Evolutionary conservation across 768 basidiomycete genomes (phyloP).

Genomic region (Phaffia australis): DNA sequence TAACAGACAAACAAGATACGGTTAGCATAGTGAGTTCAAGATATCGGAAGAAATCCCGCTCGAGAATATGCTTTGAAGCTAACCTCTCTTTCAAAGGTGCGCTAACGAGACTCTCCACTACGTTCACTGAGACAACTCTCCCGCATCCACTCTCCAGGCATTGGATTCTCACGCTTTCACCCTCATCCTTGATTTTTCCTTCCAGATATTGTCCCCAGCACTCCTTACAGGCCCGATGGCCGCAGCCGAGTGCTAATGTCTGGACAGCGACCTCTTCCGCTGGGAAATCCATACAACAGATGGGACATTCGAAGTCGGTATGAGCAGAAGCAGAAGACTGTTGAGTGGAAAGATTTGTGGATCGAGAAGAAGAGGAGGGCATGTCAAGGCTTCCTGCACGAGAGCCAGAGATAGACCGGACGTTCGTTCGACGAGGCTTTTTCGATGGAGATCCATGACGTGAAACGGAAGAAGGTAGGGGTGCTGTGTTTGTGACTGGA

Average conservation of each 20-base stretch:
- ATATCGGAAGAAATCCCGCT: not conserved
- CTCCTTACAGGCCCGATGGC: slow-evolving; percentile 67
- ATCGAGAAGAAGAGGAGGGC: slow-evolving; percentile 3
- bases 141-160: slow-evolving; percentile 42
- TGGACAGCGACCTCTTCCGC: slow-evolving; percentile 53
- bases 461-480: slow-evolving; percentile 31
- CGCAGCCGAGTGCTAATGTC: slow-evolving; percentile 64
- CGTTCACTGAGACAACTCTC: slow-evolving; percentile 39
- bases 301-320: slow-evolving; percentile 71
- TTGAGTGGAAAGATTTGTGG: not conserved
- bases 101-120: slow-evolving; percentile 44
- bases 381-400: slow-evolving; percentile 27
- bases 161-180: slow-evolving; percentile 44
- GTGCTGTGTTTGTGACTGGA: slow-evolving; percentile 2
- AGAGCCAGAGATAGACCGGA: slow-evolving; percentile 31
- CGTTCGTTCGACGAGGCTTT: slow-evolving; percentile 35
- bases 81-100: slow-evolving; percentile 43
- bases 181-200: slow-evolving; percentile 73
- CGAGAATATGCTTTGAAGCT: slow-evolving; percentile 33
- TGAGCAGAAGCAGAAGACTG: slow-evolving; percentile 17
- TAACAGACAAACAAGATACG: not conserved
- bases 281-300: slow-evolving; percentile 56
- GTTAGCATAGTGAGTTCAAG: not conserved
- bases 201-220: slow-evolving; percentile 75
- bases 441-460: slow-evolving; percentile 20